phyloP scores from a whole-genome alignment of 2,329 filamentous ascomycete species.

The Furcasterigmium furcatum region DNA sequence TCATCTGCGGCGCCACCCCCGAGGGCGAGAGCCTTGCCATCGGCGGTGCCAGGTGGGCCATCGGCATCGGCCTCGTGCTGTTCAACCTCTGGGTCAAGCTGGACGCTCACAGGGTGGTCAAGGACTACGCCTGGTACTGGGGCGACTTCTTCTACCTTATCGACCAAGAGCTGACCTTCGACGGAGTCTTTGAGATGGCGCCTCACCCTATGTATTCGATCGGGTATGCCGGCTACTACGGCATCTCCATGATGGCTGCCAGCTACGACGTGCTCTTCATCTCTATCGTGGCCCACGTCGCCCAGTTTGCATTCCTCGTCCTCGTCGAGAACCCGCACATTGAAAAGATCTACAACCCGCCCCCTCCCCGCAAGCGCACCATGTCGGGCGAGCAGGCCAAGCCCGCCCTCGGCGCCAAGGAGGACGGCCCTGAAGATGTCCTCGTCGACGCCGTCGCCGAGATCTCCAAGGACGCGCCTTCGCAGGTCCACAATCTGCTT shows the following conservation, averaged over 20 bases:
- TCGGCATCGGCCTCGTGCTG: conserved; percentile 74
- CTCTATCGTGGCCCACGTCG: conserved; percentile 89
- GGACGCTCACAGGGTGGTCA: conserved; percentile 95
- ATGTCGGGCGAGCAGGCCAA: conserved; percentile 25
- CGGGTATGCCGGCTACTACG: conserved; percentile 96
- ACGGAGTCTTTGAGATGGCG: conserved; percentile 98
- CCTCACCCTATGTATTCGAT: conserved; percentile 99
- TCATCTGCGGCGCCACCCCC: conserved; percentile 79
- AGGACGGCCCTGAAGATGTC: conserved; percentile 10
- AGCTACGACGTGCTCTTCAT: conserved; percentile 98
- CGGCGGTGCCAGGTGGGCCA: conserved; percentile 71
- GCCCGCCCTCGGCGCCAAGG: conserved; percentile 5
- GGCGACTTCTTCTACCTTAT: conserved; percentile 99
- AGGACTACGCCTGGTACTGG: conserved; percentile 99
- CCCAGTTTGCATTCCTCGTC: conserved; percentile 89
- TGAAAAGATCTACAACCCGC: conserved; percentile 94
- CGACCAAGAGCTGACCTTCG: conserved; percentile 95
- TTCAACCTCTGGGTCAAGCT: conserved; percentile 99
- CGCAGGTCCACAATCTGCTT: conserved; percentile 77
- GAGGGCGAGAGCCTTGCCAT: conserved; percentile 67
- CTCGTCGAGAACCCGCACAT: conserved; percentile 97
- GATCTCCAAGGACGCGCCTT: conserved; percentile 41
- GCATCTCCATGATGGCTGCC: conserved; percentile 95
- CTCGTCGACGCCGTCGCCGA: conserved; percentile 13
- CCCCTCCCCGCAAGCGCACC: conserved; percentile 64